Conservation (phyloP, 352 stramenopile species). For the Phytophthora vignae region DNA sequence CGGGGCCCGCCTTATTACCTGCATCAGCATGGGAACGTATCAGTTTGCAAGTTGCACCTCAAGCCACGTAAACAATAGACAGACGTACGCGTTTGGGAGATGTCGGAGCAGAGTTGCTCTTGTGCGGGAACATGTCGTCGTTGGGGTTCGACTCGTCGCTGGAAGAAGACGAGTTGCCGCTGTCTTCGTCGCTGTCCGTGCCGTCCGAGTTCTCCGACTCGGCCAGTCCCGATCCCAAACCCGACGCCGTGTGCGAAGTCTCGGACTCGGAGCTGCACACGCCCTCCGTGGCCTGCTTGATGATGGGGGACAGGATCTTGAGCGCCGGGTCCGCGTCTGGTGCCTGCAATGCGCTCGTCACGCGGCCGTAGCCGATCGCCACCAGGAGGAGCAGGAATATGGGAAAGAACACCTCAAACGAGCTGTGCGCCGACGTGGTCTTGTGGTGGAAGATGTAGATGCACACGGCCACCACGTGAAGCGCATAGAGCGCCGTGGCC, state of each 20-base stretch:
- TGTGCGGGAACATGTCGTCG: conserved; percentile 49
- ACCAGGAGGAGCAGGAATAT: conserved; percentile 67
- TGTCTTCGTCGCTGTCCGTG: conserved; percentile 83
- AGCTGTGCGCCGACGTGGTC: conserved; percentile 58
- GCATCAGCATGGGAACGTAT: not conserved
- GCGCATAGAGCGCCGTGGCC: conserved; percentile 59
- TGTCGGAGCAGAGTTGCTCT: conserved; percentile 33
- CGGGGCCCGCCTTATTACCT: conserved; percentile 18
- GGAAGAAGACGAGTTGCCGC: conserved; percentile 76
- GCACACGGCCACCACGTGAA: conserved; percentile 55
- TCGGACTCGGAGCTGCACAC: conserved; percentile 30
- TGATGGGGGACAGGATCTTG: conserved; percentile 69
- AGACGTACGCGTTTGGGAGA: conserved; percentile 37
- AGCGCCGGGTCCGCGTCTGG: conserved; percentile 59
- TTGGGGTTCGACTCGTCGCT: conserved; percentile 63
- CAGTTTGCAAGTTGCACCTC: conserved; percentile 5
- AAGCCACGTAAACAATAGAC: conserved; percentile 4
- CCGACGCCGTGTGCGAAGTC: conserved; percentile 42
- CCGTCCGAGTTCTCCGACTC: conserved; percentile 83
- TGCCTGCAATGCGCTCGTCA: conserved; percentile 73
- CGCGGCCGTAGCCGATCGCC: conserved; percentile 79
- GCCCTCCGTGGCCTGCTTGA: conserved; percentile 34
- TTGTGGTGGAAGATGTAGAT: conserved; percentile 64
- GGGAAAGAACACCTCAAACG: conserved; percentile 77
- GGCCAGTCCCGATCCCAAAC: conserved; percentile 62